These are phyloP conservation scores for Pelargonium exstipulatum DNA, from an alignment of 441 rosid genomes.

Conservation along the genomic window DNA sequence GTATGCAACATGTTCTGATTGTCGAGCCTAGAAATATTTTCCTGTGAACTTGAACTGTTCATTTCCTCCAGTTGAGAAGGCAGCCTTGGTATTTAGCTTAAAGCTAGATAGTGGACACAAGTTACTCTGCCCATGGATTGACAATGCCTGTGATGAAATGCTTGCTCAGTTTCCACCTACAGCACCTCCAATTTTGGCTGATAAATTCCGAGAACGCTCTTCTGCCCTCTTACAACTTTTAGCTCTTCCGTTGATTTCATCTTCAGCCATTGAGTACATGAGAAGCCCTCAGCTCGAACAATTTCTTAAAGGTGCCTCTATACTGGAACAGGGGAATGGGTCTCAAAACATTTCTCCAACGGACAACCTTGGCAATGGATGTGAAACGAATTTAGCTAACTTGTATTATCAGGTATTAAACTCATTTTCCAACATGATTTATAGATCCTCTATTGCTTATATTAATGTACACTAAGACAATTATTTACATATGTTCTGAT, in stretches of 20 bases:
- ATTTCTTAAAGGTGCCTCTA: constrained; percentile 31
- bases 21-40: constrained; percentile 15
- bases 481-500: constrained; percentile 9
- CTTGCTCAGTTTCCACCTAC: constrained; percentile 84
- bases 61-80: constrained; percentile 69
- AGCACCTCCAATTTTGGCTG: constrained; percentile 58
- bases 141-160: constrained; percentile 72
- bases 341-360: constrained; percentile 21
- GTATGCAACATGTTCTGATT: constrained; percentile 4
- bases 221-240: constrained; percentile 47
- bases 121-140: constrained; percentile 70
- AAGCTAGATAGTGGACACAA: constrained; percentile 86
- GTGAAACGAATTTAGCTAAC: constrained; percentile 34
- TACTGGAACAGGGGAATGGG: constrained; percentile 22
- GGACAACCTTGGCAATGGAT: constrained; percentile 34
- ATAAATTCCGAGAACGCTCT: constrained; percentile 52
- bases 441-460: neutral
- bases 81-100: constrained; percentile 76
- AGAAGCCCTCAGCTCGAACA: constrained; percentile 58
- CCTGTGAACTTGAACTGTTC: constrained; percentile 1
- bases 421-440: constrained; percentile 8
- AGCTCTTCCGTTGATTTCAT: constrained; percentile 68
- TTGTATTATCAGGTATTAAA: constrained; percentile 64
- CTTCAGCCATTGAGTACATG: constrained; percentile 62
- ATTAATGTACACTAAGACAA: neutral